Evolutionary conservation across 192 early-diverging fungal genomes (phyloP).

Genomic region (Geranomyces michiganensis): DNA sequence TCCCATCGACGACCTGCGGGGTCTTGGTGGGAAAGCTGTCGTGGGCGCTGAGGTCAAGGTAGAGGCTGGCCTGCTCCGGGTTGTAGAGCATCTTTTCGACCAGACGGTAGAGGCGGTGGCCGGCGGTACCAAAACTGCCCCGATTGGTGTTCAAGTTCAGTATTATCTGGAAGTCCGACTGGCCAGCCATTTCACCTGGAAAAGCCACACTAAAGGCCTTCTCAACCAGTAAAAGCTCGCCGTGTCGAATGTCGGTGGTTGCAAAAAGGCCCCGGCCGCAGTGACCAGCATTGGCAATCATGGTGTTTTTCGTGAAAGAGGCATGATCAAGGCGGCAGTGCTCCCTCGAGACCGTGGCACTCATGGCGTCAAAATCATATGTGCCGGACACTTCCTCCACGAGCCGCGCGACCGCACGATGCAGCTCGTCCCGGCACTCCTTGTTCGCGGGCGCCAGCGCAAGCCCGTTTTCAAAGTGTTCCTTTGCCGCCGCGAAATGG

Average conservation of each 20-base stretch:
- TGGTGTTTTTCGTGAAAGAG: background rate
- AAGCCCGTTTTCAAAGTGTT: background rate
- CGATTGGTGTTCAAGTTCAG: background rate
- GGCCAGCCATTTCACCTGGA: background rate
- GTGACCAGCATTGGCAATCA: background rate
- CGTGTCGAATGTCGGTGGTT: background rate
- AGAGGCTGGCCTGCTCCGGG: background rate
- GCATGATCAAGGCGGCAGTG: background rate
- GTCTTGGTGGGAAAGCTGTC: background rate
- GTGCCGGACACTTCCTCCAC: background rate
- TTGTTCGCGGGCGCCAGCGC: background rate
- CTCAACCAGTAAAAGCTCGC: background rate
- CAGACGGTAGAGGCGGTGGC: background rate
- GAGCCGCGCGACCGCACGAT: background rate
- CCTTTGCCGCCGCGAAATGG: background rate
- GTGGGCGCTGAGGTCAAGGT: background rate
- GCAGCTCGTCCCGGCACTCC: background rate
- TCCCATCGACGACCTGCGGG: background rate
- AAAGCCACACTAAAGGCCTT: conserved; percentile 10
- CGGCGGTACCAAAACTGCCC: background rate
- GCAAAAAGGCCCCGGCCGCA: conserved; percentile 6
- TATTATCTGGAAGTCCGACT: background rate
- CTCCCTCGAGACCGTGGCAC: background rate
- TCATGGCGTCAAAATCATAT: background rate
- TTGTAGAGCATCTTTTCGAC: background rate